These are phyloP conservation scores for Apiospora phragmitis DNA, from an alignment of 2,329 filamentous ascomycete species.

Conservation along the genomic window DNA sequence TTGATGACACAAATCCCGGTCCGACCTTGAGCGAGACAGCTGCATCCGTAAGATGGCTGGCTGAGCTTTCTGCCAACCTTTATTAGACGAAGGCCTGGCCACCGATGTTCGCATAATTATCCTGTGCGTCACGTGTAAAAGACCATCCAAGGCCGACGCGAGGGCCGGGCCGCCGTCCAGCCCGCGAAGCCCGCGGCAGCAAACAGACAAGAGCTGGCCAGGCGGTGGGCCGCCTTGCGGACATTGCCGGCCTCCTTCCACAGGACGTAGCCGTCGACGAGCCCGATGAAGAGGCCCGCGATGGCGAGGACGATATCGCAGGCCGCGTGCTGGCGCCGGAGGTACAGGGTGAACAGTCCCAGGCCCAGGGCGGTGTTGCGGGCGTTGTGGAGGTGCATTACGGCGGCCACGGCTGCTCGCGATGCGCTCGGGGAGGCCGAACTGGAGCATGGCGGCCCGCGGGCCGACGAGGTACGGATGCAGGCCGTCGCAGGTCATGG, in stretches of 20 bases:
- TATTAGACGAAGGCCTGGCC: too few relatives aligned
- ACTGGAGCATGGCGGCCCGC: conserved; percentile 25
- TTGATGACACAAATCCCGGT: too few relatives aligned
- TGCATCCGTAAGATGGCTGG: too few relatives aligned
- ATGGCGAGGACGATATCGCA: conserved; percentile 27
- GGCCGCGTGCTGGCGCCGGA: conserved; percentile 16
- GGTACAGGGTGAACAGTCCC: conserved; percentile 23
- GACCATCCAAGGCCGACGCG: too few relatives aligned
- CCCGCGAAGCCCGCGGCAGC: neutral
- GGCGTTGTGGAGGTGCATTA: conserved; percentile 23
- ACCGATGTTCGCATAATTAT: too few relatives aligned
- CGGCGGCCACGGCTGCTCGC: conserved; percentile 20
- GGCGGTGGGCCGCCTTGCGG: neutral
- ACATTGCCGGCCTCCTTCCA: conserved; percentile 24
- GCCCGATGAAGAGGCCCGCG: conserved; percentile 23
- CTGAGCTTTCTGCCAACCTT: too few relatives aligned
- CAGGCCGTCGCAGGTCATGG: conserved; percentile 28
- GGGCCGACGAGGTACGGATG: conserved; percentile 25
- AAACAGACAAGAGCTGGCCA: neutral
- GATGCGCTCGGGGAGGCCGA: conserved; percentile 25
- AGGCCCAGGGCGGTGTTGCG: conserved; percentile 26
- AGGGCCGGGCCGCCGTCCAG: neutral
- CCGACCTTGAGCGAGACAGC: too few relatives aligned
- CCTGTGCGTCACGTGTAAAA: too few relatives aligned
- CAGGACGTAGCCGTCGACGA: conserved; percentile 28